Conservation (phyloP, 202 grass and related monocot species). For the Bolboschoenoplectus hybrid region DNA sequence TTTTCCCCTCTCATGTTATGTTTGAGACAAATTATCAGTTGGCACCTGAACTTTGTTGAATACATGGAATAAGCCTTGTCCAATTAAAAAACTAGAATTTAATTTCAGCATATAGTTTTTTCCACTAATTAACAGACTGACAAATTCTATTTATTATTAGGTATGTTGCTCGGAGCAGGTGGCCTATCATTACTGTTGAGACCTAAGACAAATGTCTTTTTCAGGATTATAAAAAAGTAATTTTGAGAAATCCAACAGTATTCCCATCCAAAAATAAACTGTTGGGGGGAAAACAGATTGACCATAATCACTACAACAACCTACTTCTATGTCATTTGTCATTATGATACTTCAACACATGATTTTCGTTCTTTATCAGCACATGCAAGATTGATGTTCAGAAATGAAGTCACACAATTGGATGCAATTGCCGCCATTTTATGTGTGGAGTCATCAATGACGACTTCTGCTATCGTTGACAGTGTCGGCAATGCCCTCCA, state of each 20-base stretch:
- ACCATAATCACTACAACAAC: not conserved
- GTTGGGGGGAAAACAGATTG: not conserved
- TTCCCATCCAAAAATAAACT: not conserved
- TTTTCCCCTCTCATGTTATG: not conserved
- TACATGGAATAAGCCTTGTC: not conserved
- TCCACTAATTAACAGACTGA: not conserved
- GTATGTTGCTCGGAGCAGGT: not conserved
- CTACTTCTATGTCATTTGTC: not conserved
- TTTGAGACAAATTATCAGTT: not conserved
- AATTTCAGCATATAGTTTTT: not conserved
- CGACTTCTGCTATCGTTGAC: conserved; percentile 78
- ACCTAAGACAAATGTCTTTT: not conserved
- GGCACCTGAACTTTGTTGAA: not conserved
- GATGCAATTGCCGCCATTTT: conserved; percentile 87
- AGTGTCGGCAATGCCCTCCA: conserved; percentile 62
- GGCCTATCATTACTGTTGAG: not conserved
- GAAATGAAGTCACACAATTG: conserved; percentile 66
- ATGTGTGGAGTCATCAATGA: conserved; percentile 95
- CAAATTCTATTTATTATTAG: not conserved
- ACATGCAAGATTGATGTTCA: conserved; percentile 93
- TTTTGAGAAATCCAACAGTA: no score
- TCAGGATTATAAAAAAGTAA: not conserved
- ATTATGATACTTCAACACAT: not conserved
- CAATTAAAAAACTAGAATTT: not conserved
- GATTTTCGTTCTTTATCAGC: conserved; percentile 48